A percentile compares a stretch with the other conserved stretches of the same genome.
These are phyloP conservation scores for Pichia terricola DNA, from an alignment of 1,139 yeast genomes.

Conservation along the genomic window DNA sequence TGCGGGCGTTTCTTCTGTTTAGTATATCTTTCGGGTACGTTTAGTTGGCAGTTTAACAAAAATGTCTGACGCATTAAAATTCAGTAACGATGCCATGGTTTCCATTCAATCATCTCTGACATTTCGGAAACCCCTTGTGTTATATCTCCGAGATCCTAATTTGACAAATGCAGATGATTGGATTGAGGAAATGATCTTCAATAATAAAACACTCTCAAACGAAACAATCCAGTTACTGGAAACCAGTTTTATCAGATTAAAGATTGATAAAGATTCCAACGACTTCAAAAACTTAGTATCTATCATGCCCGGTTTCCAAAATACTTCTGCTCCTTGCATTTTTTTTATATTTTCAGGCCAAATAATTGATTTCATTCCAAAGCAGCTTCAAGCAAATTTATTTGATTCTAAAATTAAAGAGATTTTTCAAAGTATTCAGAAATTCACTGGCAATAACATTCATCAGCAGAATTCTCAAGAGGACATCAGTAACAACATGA, in stretches of 20 bases:
- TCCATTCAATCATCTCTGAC: conserved; percentile 32
- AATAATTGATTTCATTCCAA: conserved; percentile 33
- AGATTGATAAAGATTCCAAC: conserved; percentile 33
- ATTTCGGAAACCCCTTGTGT: conserved; percentile 33
- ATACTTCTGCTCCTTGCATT: conserved; percentile 40
- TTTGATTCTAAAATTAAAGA: conserved; percentile 24
- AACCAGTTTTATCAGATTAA: conserved; percentile 39
- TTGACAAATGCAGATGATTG: conserved; percentile 22
- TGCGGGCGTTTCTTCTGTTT: neutral
- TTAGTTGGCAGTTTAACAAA: too few relatives aligned
- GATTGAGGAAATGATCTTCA: conserved; percentile 15
- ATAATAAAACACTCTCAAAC: too few relatives aligned
- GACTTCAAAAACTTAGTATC: conserved; percentile 43
- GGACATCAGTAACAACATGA: neutral
- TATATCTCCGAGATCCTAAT: conserved; percentile 28
- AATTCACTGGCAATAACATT: too few relatives aligned
- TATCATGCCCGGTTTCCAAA: conserved; percentile 35
- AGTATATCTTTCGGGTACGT: neutral
- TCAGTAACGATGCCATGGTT: conserved; percentile 3
- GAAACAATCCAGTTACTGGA: too few relatives aligned
- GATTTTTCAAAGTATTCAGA: conserved; percentile 11
- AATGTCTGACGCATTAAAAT: neutral
- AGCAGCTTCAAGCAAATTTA: conserved; percentile 15
- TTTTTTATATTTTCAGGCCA: conserved; percentile 33
- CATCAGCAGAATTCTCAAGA: neutral